A percentile compares a stretch with the other conserved stretches of the same genome.
These are phyloP conservation scores for Spatholobus suberectus DNA, from an alignment of 306 rosid genomes.

Conservation along the genomic window DNA sequence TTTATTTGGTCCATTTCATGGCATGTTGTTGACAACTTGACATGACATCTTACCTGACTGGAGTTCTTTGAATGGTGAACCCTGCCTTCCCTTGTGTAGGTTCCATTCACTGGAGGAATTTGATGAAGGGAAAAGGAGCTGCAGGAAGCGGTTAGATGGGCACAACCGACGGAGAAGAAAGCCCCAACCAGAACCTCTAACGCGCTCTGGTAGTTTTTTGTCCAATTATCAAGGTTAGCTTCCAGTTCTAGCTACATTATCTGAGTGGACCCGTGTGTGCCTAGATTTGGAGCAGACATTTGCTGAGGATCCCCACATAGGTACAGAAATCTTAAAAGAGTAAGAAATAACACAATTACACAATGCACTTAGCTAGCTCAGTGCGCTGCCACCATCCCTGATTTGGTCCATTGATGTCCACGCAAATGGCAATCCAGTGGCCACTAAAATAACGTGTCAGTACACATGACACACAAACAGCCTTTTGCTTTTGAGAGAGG, in stretches of 20 bases:
- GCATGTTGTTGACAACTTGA: neutral
- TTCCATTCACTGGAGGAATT: conserved; percentile 95
- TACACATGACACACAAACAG: conserved; percentile 14
- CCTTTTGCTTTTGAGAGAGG: conserved; percentile 38
- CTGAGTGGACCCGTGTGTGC: conserved; percentile 46
- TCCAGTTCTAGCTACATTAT: conserved; percentile 29
- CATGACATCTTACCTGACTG: neutral
- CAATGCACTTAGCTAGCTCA: conserved; percentile 33
- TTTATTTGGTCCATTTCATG: neutral
- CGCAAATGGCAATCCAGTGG: conserved; percentile 43
- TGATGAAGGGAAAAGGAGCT: conserved; percentile 96
- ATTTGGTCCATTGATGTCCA: conserved; percentile 50
- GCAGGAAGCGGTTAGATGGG: conserved; percentile 94
- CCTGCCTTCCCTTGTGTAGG: conserved; percentile 48
- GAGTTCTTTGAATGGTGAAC: neutral
- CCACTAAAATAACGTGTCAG: conserved; percentile 42
- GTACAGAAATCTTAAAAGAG: conserved; percentile 49
- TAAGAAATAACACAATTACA: conserved; percentile 38
- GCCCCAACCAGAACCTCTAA: conserved; percentile 77
- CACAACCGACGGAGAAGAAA: conserved; percentile 94
- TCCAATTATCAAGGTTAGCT: conserved; percentile 76
- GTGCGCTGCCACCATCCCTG: conserved; percentile 38
- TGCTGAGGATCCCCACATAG: conserved; percentile 47
- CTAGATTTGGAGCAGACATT: conserved; percentile 57
- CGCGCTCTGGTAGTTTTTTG: conserved; percentile 57